Percentiles rank a stretch among this genome's conserved stretches.
phyloP scores from a whole-genome alignment of 1,284 basidiomycete genomes.

The Agaricales sp. region DNA sequence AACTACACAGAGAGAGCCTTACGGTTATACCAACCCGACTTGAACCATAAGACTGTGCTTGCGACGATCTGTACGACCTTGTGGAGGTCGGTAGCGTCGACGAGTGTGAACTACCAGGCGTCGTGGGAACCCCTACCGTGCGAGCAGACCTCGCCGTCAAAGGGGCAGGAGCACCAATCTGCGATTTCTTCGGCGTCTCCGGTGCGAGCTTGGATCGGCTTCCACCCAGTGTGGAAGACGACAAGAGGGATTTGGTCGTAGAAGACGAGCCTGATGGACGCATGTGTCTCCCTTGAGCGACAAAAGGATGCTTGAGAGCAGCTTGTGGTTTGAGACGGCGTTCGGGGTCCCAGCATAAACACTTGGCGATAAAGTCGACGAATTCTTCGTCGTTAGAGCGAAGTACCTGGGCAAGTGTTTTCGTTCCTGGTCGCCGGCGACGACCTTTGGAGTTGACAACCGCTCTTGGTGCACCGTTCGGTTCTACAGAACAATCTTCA shows the following conservation, averaged over 20 bases:
- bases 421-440: slow-evolving; percentile 82
- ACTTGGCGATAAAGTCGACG: slow-evolving; percentile 90
- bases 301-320: slow-evolving; percentile 87
- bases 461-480: slow-evolving; percentile 84
- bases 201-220: slow-evolving; percentile 21
- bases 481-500: slow-evolving; percentile 46
- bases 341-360: slow-evolving; percentile 97
- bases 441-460: slow-evolving; percentile 97
- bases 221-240: slow-evolving; percentile 41
- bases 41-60: slow-evolving; percentile 31
- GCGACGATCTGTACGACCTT: slow-evolving; percentile 28
- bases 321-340: slow-evolving; percentile 89
- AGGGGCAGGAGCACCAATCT: slow-evolving; percentile 78
- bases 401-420: slow-evolving; percentile 82
- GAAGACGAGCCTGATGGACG: slow-evolving; percentile 36
- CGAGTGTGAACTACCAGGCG: slow-evolving; percentile 28
- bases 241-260: slow-evolving; percentile 39
- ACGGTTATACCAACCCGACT: slow-evolving; percentile 18
- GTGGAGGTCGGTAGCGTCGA: slow-evolving; percentile 24
- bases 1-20: too few species aligned
- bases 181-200: slow-evolving; percentile 79
- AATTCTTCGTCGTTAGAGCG: slow-evolving; percentile 86
- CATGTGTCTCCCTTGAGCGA: slow-evolving; percentile 52
- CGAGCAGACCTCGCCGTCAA: slow-evolving; percentile 64
- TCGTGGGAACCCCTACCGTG: slow-evolving; percentile 44